A percentile compares a stretch with the other conserved stretches of the same genome.
These are phyloP conservation scores for Diddensiella caesifluorescens DNA, from an alignment of 805 yeast genomes.

Conservation along the genomic window DNA sequence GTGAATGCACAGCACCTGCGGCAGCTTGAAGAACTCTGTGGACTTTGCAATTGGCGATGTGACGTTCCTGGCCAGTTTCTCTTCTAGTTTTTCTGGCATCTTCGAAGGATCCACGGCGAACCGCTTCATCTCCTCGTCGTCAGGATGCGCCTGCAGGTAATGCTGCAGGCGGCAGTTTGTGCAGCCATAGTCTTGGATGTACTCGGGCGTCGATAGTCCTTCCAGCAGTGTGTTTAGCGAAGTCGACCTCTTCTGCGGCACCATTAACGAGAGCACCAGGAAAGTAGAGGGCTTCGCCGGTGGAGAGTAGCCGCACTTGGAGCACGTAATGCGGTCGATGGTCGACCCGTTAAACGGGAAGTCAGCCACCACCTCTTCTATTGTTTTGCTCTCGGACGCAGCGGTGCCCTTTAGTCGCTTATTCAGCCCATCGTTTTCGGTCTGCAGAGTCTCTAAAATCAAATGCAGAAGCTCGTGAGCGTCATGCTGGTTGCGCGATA, in stretches of 20 bases:
- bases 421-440: conserved; percentile 43
- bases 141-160: conserved; percentile 5
- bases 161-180: conserved; percentile 52
- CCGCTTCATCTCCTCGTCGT: conserved; percentile 31
- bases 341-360: conserved; percentile 71
- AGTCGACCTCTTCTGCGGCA: conserved; percentile 53
- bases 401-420: conserved; percentile 7
- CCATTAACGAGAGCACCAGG: conserved; percentile 65
- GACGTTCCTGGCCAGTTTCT: conserved; percentile 37
- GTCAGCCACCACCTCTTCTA: conserved; percentile 40
- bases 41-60: conserved; percentile 65
- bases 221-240: conserved; percentile 50
- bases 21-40: conserved; percentile 57
- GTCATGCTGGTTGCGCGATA: conserved; percentile 83
- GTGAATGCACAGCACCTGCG: conserved; percentile 72
- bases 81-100: conserved; percentile 40
- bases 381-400: neutral
- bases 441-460: conserved; percentile 69
- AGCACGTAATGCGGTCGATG: conserved; percentile 64
- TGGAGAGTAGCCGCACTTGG: conserved; percentile 58
- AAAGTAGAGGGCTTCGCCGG: conserved; percentile 55
- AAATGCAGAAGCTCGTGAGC: conserved; percentile 89
- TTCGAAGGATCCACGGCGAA: conserved; percentile 46
- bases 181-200: conserved; percentile 73
- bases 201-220: conserved; percentile 57